Conservation (phyloP, 306 rosid species). For the Canavalia ensiformis region DNA sequence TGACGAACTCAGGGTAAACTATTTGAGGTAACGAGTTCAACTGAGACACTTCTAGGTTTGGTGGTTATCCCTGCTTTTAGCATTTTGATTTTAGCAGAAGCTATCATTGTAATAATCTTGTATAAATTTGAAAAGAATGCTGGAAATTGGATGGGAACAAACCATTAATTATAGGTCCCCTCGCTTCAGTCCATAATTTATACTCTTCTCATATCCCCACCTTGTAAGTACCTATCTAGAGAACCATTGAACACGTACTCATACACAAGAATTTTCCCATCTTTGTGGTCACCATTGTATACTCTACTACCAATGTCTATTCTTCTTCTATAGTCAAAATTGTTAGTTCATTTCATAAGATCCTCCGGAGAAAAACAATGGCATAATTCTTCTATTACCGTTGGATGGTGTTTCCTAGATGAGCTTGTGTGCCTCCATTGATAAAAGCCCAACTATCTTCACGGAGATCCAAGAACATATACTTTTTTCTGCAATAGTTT, state of each 20-base stretch:
- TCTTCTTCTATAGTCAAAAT: not conserved
- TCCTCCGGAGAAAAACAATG: conserved; percentile 33
- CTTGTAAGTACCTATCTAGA: not conserved
- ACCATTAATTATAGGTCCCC: too few relatives aligned
- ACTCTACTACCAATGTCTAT: not conserved
- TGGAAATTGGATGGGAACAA: too few relatives aligned
- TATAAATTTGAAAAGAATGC: not conserved
- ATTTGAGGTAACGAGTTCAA: too few relatives aligned
- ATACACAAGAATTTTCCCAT: conserved; percentile 31
- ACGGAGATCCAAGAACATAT: too few relatives aligned
- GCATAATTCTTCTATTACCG: conserved; percentile 14
- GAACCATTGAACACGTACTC: conserved; percentile 27
- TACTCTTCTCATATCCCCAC: too few relatives aligned
- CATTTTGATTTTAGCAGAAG: too few relatives aligned
- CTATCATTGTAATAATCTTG: not conserved
- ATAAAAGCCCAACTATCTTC: not conserved
- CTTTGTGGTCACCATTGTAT: conserved; percentile 19
- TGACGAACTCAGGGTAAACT: not conserved
- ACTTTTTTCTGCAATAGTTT: too few relatives aligned
- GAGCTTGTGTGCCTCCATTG: not conserved
- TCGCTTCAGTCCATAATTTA: too few relatives aligned
- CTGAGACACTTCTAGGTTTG: too few relatives aligned
- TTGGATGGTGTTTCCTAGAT: not conserved
- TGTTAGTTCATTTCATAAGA: conserved; percentile 17
- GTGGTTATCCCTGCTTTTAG: too few relatives aligned